These are phyloP conservation scores for Stenogyne calaminthoides DNA, from an alignment of 305 asterid species.

Conservation along the genomic window DNA sequence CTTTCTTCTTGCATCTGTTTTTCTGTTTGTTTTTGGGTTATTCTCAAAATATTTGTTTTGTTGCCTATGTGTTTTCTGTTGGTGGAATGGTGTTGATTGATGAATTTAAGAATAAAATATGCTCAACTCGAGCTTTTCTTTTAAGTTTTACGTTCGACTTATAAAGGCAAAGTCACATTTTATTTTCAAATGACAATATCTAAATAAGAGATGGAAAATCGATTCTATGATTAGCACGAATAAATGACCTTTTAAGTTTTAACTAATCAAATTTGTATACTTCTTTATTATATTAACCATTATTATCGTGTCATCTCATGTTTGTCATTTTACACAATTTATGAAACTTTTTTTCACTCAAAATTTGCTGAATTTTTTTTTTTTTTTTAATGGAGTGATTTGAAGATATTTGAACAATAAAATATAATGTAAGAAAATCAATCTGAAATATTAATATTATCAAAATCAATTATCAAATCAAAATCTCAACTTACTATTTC, in stretches of 20 bases:
- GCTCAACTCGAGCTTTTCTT: not conserved
- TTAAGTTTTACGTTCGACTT: not conserved
- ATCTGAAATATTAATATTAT: too few species aligned
- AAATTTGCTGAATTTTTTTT: too few species aligned
- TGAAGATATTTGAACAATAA: too few species aligned
- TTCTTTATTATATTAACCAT: not conserved
- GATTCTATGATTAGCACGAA: not conserved
- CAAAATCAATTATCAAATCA: not conserved
- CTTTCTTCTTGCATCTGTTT: not conserved
- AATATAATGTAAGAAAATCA: too few species aligned
- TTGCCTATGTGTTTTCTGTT: not conserved
- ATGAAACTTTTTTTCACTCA: too few species aligned
- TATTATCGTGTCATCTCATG: not conserved
- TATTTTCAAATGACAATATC: not conserved
- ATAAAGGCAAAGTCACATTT: not conserved
- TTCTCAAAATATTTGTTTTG: not conserved
- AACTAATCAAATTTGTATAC: not conserved
- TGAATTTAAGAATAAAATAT: not conserved
- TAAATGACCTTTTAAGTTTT: not conserved
- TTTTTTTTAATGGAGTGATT: too few species aligned
- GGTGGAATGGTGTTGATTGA: not conserved
- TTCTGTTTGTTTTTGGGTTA: not conserved
- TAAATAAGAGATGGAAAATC: not conserved
- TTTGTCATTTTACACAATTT: not conserved
- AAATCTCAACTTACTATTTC: not conserved